Evolutionary conservation across 1,284 basidiomycete genomes (phyloP), one percentile per base, ranked within the genome.

Genomic region (Pseudozyma sp.): DNA sequence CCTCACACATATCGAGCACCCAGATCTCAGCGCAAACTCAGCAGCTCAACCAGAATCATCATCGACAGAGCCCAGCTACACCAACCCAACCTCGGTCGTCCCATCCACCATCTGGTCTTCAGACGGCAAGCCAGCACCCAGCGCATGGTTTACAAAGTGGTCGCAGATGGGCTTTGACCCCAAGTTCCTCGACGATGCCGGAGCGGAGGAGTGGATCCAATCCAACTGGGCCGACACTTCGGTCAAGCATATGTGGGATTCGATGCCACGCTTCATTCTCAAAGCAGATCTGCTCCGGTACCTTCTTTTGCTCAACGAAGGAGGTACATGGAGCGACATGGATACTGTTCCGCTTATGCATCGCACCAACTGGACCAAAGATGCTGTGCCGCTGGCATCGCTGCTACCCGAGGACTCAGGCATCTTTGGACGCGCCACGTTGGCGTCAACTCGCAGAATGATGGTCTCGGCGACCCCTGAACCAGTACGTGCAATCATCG

Each of bases 241-340:
- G 7, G 53, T 77, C 60, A 67, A 74, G 52, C 49, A 43, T 16
- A 59, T 68, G 56, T 77, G 75, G 75, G 61, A 75, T 42, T 40
- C 59, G 25, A 64, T 77, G 62, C 75, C 75, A 1, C 56, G 75
- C 18, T 67, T 70, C 52, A 77, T 77, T 35, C 75, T 77, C 64
- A 73, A 75, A 53, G 77, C 70, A 2, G 77, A 79, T 25, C 60
- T 79, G 1, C 45, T 77, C 25, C 59, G 77, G 13, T 79, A 79
- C 35, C 63, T 76, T n/a, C 65, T 79, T 36, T 45, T 79, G 45
- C 54, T 72, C 5, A 40, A 71, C 11, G 70, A 75, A 39, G 77
- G 77, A 8, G 77, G 77, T 0, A 74, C 74, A 0, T 79, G 74
- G 70, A 66, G 70, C 54, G 77, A 79, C 19, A 73, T 79, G 75